Evolutionary conservation across 2,329 filamentous ascomycete species (phyloP), one percentile per base, ranked within the genome.

Genomic region (Furcasterigmium furcatum): DNA sequence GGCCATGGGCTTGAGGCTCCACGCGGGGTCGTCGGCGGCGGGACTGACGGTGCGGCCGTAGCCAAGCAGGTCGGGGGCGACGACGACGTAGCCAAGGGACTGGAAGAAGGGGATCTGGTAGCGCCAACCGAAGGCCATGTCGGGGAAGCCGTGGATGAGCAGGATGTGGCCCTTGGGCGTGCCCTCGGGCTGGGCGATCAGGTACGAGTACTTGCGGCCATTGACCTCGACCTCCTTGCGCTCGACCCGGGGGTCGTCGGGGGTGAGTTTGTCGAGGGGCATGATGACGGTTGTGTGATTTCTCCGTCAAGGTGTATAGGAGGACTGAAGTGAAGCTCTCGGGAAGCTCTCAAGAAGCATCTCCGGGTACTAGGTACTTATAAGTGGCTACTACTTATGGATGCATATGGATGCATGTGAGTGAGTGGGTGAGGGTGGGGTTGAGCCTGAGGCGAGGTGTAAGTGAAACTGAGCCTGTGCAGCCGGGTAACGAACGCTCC

Each of bases 1-100:
- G 16, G 86, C 77, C 48, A 87, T 80, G 52, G 76, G 80, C 70
- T 90, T 94, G 61, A 82, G 72, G 20, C 80, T 80, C 38, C 36
- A 52, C 19, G 41, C 21, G 68, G 92, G 96, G 45, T 79, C 70
- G 41, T 68, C 66, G 4, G 83, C 64, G 35, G 80, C 72, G 1
- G 87, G 87, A 0, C 87, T 82, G 47, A 76, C 85, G 21, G 88
- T 94, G 47, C 81, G 78, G 21, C 87, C 88, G 63, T 94, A 97
- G 51, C 92, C 92, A 56, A 95, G 78, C 74, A 91, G 85, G 66
- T 96, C 90, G 0, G 90, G 87, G 10, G 82, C 88, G 20, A 97
- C 81, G 45, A 96, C 89, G 46, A 87, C 81, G 53, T 92, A 79
- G 19, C 85, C 86, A 46, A 89, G 73, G 6, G 83, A 76, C 27